phyloP scores from a whole-genome alignment of 129 eudicot genomes.

The Lactuca sativa region DNA sequence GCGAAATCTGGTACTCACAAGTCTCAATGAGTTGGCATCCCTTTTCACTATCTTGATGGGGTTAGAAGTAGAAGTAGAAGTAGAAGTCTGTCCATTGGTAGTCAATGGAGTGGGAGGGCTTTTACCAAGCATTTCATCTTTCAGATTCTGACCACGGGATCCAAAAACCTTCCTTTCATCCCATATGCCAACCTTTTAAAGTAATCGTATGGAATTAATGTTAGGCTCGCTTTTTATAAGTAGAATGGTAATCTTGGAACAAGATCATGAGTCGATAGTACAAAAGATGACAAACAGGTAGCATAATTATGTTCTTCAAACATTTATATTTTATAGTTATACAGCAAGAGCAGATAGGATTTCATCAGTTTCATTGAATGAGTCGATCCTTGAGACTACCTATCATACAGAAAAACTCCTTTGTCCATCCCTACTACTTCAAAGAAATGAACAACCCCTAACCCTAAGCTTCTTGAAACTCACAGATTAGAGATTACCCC shows the following conservation, averaged over 20 bases:
- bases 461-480: too few relatives aligned
- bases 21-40: constrained; percentile 73
- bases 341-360: too few relatives aligned
- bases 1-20: constrained; percentile 51
- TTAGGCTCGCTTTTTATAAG: too few relatives aligned
- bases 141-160: constrained; percentile 85
- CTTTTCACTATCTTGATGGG: constrained; percentile 84
- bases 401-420: too few relatives aligned
- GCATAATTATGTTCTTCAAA: constrained; percentile 39
- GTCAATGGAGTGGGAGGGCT: constrained; percentile 41
- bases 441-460: too few relatives aligned
- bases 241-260: constrained; percentile 23
- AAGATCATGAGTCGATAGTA: too few relatives aligned
- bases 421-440: too few relatives aligned
- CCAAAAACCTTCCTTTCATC: constrained; percentile 94
- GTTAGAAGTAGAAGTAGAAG: constrained; percentile 36
- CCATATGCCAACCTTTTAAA: constrained; percentile 78
- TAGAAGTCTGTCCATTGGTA: constrained; percentile 46
- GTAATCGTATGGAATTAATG: background rate
- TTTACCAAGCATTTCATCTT: constrained; percentile 73
- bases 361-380: too few relatives aligned
- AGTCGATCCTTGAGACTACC: too few relatives aligned
- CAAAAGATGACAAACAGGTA: too few relatives aligned
- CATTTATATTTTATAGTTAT: too few relatives aligned
- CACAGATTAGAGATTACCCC: too few relatives aligned